Conservation (phyloP, 306 rosid species). For the Cyamopsis tetragonoloba region DNA sequence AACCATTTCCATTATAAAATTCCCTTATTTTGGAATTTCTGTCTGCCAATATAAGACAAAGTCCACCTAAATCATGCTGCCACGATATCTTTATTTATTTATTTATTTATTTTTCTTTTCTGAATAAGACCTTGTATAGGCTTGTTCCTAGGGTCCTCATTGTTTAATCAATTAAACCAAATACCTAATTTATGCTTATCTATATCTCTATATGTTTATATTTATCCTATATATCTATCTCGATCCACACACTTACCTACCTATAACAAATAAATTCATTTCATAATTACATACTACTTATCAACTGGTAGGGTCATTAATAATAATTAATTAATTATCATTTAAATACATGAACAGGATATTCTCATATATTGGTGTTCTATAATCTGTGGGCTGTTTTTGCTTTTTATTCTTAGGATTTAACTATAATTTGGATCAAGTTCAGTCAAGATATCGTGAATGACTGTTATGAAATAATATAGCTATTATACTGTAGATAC, state of each 20-base stretch:
- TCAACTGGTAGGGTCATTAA: background rate
- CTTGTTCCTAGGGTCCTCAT: background rate
- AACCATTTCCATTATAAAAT: slow-evolving; percentile 21
- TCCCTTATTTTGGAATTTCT: slow-evolving; percentile 44
- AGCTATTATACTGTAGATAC: no score
- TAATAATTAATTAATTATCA: background rate
- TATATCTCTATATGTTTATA: background rate
- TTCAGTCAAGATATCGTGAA: no score
- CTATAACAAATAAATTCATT: background rate
- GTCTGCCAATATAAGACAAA: slow-evolving; percentile 46
- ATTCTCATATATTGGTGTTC: background rate
- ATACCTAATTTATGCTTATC: background rate
- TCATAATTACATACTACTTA: background rate
- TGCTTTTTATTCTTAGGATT: no score
- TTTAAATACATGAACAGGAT: background rate
- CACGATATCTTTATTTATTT: no score
- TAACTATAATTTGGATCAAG: no score
- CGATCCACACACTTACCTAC: background rate
- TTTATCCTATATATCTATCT: no score
- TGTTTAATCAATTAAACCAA: slow-evolving; percentile 11
- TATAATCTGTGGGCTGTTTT: background rate
- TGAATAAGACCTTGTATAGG: background rate
- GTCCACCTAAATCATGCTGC: slow-evolving; percentile 38
- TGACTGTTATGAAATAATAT: no score
- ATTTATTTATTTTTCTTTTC: background rate